Conservation (phyloP, 495 filamentous ascomycete species). For the Penicillium waksmanii region DNA sequence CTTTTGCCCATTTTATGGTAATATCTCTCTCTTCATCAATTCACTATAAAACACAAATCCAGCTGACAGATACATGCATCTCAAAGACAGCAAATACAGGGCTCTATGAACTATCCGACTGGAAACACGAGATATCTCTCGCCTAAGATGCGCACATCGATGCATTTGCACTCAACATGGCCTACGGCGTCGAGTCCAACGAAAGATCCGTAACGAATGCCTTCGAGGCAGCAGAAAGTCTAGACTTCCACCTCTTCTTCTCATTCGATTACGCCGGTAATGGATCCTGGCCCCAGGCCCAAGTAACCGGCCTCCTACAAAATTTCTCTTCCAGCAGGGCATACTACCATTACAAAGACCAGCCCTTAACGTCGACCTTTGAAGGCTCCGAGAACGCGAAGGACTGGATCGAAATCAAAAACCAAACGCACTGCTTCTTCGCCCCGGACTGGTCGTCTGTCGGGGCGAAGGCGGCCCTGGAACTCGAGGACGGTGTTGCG, state of each 20-base stretch:
- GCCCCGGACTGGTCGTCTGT: slow-evolving; percentile 69
- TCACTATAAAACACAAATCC: background rate
- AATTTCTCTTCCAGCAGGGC: slow-evolving; percentile 53
- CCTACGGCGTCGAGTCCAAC: slow-evolving; percentile 49
- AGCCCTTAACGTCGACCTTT: slow-evolving; percentile 73
- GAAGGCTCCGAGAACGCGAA: slow-evolving; percentile 62
- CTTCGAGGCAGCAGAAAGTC: slow-evolving; percentile 56
- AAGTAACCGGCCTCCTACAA: slow-evolving; percentile 60
- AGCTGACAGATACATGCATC: background rate
- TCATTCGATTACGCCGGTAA: slow-evolving; percentile 71
- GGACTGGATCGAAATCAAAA: slow-evolving; percentile 63
- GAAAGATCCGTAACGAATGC: slow-evolving; percentile 51
- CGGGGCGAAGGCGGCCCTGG: slow-evolving; percentile 44
- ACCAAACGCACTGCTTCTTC: slow-evolving; percentile 54
- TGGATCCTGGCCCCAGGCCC: slow-evolving; percentile 56
- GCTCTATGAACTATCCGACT: slow-evolving; percentile 45
- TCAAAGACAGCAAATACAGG: slow-evolving; percentile 30
- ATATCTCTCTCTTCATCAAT: background rate
- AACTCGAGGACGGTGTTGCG: slow-evolving; percentile 41
- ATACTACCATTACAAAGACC: slow-evolving; percentile 57
- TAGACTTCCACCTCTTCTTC: slow-evolving; percentile 66
- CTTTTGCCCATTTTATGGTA: slow-evolving; percentile 46
- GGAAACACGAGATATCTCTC: slow-evolving; percentile 59
- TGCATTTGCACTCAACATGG: slow-evolving; percentile 75
- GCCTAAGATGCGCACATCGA: slow-evolving; percentile 69